A percentile compares a stretch with the other conserved stretches of the same genome.
These are phyloP conservation scores for Colletotrichum sp. DNA, from an alignment of 2,329 filamentous ascomycete genomes.

Conservation along the genomic window DNA sequence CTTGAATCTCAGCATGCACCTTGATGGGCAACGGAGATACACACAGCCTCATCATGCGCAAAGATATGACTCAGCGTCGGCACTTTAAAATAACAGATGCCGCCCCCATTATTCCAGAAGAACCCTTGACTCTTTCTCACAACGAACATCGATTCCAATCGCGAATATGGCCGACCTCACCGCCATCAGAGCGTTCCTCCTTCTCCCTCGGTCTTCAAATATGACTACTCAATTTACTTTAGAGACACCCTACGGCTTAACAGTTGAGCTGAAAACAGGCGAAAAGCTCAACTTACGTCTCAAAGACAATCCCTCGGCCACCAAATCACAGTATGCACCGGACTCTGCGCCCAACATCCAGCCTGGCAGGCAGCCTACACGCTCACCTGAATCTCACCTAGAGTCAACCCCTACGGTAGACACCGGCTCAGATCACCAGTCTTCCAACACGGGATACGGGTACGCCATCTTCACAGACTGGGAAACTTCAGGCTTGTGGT, in stretches of 20 bases:
- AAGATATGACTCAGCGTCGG: neutral
- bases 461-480: accelerated
- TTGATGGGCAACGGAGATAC: neutral
- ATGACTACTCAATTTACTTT: neutral
- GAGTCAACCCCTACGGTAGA: neutral
- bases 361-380: accelerated
- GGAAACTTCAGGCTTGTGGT: neutral
- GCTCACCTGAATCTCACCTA: neutral
- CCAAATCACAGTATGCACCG: neutral
- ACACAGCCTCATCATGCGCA: neutral
- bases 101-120: neutral
- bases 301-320: neutral
- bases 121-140: neutral
- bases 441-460: neutral
- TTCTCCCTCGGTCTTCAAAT: neutral
- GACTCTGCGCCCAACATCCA: neutral
- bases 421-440: neutral
- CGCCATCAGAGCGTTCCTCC: neutral
- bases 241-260: neutral
- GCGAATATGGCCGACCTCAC: neutral
- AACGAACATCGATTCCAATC: neutral
- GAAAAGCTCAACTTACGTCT: neutral
- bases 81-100: neutral
- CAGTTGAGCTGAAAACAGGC: neutral
- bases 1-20: neutral